Conservation (phyloP, 2,329 filamentous ascomycete species). For the Polytolypa hystricis region DNA sequence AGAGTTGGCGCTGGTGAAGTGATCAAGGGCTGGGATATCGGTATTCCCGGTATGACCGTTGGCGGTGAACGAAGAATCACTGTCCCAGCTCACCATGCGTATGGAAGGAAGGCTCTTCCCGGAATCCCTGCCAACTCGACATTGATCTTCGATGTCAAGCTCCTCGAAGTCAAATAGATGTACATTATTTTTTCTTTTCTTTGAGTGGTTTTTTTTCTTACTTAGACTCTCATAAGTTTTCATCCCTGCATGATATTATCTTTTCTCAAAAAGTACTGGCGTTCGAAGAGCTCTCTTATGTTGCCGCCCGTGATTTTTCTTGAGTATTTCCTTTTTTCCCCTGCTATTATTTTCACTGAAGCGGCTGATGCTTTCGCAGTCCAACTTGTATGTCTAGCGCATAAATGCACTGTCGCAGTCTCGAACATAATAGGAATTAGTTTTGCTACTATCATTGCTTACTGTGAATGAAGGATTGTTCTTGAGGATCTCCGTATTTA, state of each 20-base stretch:
- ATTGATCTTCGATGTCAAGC: slow-evolving; percentile 83
- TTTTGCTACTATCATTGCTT: no score
- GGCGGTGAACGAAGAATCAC: slow-evolving; percentile 89
- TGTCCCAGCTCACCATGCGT: slow-evolving; percentile 77
- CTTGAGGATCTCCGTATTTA: no score
- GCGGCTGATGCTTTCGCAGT: slow-evolving; percentile 21
- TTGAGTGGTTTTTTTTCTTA: no score
- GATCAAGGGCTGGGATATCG: slow-evolving; percentile 98
- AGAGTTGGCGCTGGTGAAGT: slow-evolving; percentile 90
- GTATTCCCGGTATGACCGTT: slow-evolving; percentile 80
- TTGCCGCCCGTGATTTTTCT: not conserved
- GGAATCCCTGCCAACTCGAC: slow-evolving; percentile 88
- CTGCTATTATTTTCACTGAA: slow-evolving; percentile 15
- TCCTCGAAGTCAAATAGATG: slow-evolving; percentile 68
- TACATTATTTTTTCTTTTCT: not conserved
- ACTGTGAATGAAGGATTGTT: no score
- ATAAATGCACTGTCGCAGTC: no score
- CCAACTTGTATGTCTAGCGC: no score
- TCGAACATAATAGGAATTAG: no score
- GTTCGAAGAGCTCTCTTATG: no score
- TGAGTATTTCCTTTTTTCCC: slow-evolving; percentile 9
- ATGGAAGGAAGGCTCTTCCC: slow-evolving; percentile 71
- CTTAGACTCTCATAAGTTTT: not conserved
- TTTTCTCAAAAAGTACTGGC: no score
- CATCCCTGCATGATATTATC: not conserved